phyloP scores from a whole-genome alignment of 495 filamentous ascomycete genomes.

The Xylaria longipes region DNA sequence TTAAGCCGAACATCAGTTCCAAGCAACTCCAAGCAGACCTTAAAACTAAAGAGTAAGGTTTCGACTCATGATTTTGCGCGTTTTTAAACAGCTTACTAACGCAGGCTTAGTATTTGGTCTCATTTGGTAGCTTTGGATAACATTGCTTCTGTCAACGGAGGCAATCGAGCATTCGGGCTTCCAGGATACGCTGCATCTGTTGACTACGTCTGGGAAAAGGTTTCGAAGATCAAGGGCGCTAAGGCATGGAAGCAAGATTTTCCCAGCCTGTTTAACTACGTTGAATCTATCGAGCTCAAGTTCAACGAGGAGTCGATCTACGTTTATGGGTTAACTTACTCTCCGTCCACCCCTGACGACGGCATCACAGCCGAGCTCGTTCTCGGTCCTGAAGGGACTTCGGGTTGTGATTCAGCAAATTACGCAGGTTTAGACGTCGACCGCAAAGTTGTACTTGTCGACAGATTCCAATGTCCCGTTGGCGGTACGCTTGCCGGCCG shows the following conservation, averaged over 20 bases:
- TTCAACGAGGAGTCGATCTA: slow-evolving; percentile 43
- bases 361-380: slow-evolving; percentile 50
- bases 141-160: slow-evolving; percentile 51
- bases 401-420: slow-evolving; percentile 44
- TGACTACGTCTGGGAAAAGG: slow-evolving; percentile 45
- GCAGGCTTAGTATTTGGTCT: neutral
- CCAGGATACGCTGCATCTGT: slow-evolving; percentile 54
- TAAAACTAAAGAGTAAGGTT: slow-evolving; percentile 7
- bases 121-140: slow-evolving; percentile 37
- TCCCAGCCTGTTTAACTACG: slow-evolving; percentile 44
- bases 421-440: slow-evolving; percentile 47
- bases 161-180: slow-evolving; percentile 56
- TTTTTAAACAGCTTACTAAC: neutral
- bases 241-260: slow-evolving; percentile 51
- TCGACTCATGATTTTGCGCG: neutral
- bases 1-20: neutral
- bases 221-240: slow-evolving; percentile 36
- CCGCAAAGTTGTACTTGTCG: slow-evolving; percentile 53
- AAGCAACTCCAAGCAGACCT: slow-evolving; percentile 6
- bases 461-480: slow-evolving; percentile 47
- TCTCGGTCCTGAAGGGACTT: slow-evolving; percentile 41
- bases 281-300: slow-evolving; percentile 46
- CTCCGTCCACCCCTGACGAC: slow-evolving; percentile 47
- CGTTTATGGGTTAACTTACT: slow-evolving; percentile 48
- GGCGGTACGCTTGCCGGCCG: slow-evolving; percentile 51